Conservation (phyloP, 2,329 filamentous ascomycete genomes). For the Drechslerella coelobrocha region DNA sequence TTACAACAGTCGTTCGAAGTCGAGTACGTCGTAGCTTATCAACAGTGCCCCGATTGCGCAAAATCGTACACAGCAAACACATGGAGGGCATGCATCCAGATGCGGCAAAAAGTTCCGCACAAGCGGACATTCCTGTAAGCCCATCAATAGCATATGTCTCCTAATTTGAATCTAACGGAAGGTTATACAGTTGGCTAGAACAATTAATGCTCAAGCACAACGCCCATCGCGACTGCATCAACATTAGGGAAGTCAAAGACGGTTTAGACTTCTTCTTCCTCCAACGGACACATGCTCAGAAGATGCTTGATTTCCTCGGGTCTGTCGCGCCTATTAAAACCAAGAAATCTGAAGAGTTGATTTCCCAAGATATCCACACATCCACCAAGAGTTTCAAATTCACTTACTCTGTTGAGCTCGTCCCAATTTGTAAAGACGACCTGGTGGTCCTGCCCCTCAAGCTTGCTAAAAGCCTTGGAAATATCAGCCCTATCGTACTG, state of each 20-base stretch:
- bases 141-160: background rate
- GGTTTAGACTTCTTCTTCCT: conserved; percentile 96
- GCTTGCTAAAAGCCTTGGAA: conserved; percentile 83
- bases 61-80: conserved; percentile 98
- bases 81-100: conserved; percentile 91
- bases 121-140: conserved; percentile 79
- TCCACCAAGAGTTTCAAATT: conserved; percentile 94
- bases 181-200: conserved; percentile 67
- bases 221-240: conserved; percentile 90
- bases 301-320: conserved; percentile 86
- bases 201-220: conserved; percentile 94
- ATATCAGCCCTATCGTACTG: conserved; percentile 76
- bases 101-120: conserved; percentile 94
- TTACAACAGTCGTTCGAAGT: conserved; percentile 96
- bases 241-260: conserved; percentile 96
- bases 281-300: conserved; percentile 86
- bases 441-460: conserved; percentile 91
- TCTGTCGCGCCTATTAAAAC: conserved; percentile 78
- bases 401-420: conserved; percentile 83
- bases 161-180: background rate
- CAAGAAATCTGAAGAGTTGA: conserved; percentile 90
- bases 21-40: conserved; percentile 84
- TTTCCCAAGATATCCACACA: conserved; percentile 91
- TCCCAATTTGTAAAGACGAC: conserved; percentile 97
- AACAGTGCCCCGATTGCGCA: conserved; percentile 92